phyloP scores from a whole-genome alignment of 2,329 filamentous ascomycete genomes.

The Diaporthe vexans region DNA sequence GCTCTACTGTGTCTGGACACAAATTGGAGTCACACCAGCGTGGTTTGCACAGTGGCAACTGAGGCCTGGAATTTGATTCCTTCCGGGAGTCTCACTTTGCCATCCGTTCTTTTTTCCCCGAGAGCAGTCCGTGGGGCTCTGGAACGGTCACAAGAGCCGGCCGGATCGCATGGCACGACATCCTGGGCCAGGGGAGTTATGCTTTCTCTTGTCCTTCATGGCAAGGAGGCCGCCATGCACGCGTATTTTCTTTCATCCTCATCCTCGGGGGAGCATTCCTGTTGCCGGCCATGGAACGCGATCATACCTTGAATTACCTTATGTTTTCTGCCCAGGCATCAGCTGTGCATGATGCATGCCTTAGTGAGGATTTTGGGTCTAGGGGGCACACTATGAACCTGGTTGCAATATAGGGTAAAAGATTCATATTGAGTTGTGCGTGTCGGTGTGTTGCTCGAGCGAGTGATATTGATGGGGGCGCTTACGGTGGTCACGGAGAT shows the following conservation, averaged over 20 bases:
- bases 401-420: neutral
- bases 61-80: neutral
- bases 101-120: neutral
- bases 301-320: neutral
- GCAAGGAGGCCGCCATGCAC: neutral
- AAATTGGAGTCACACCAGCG: neutral
- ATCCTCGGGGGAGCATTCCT: neutral
- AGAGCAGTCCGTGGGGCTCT: neutral
- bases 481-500: neutral
- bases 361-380: neutral
- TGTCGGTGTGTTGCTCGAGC: conserved; percentile 14
- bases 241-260: neutral
- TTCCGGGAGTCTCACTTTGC: conserved; percentile 14
- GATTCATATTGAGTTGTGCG: conserved; percentile 22
- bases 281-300: conserved; percentile 29
- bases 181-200: neutral
- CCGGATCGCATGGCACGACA: neutral
- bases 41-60: conserved; percentile 6
- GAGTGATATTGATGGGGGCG: neutral
- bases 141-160: neutral
- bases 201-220: neutral
- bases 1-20: neutral
- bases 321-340: conserved; percentile 11
- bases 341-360: conserved; percentile 8
- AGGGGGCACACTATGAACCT: neutral